A percentile compares a stretch with the other conserved stretches of the same genome.
These are phyloP conservation scores for Cerrena zonata DNA, from an alignment of 1,284 basidiomycete species.

Conservation along the genomic window DNA sequence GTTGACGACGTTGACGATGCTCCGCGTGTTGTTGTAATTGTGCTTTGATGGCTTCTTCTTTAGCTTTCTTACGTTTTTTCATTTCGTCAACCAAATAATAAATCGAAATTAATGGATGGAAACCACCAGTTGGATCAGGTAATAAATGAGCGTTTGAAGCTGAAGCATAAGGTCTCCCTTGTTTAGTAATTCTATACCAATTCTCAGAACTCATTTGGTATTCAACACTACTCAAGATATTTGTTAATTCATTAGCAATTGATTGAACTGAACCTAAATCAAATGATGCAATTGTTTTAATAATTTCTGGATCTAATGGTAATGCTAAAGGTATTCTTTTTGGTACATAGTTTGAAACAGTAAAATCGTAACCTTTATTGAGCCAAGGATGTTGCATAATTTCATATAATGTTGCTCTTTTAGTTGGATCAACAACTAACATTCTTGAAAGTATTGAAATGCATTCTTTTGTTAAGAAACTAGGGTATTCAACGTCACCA, in stretches of 20 bases:
- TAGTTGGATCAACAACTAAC: slow-evolving; percentile 89
- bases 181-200: no score
- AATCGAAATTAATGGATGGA: slow-evolving; percentile 92
- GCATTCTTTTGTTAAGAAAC: slow-evolving; percentile 96
- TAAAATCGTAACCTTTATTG: no score
- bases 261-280: no score
- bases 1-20: slow-evolving; percentile 17
- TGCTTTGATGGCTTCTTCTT: slow-evolving; percentile 90
- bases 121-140: slow-evolving; percentile 84
- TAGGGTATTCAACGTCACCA: slow-evolving; percentile 93
- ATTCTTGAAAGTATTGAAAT: slow-evolving; percentile 90
- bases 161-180: no score
- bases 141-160: slow-evolving; percentile 71
- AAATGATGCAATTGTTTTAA: no score
- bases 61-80: slow-evolving; percentile 87
- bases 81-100: slow-evolving; percentile 95
- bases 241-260: no score
- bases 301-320: no score
- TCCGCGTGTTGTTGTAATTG: slow-evolving; percentile 70
- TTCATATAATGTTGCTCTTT: slow-evolving; percentile 79
- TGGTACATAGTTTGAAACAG: no score
- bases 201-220: no score
- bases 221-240: no score
- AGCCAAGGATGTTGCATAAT: slow-evolving; percentile 87
- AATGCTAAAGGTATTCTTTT: no score